Evolutionary conservation across 2,329 filamentous ascomycete genomes (phyloP).

Genomic region (Arthrobotrys megalospora): DNA sequence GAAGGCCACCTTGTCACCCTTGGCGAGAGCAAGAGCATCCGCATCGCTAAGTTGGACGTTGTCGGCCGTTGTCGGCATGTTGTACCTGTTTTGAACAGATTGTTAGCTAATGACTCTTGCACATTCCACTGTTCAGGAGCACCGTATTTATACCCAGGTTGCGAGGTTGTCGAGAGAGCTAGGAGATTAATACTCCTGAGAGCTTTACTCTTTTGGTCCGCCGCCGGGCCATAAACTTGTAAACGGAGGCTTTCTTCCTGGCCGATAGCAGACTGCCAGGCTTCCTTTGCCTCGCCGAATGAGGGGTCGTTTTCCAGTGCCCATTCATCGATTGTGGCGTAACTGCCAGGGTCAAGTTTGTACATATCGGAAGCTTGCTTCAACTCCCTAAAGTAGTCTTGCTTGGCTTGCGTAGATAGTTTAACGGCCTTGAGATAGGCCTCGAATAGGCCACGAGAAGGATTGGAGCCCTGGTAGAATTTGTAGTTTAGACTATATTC

Average conservation of each 20-base stretch:
- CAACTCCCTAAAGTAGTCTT: constrained; percentile 8
- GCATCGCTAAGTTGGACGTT: constrained; percentile 16
- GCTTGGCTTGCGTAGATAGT: neutral
- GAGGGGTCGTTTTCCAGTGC: constrained; percentile 19
- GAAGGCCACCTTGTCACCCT: constrained; percentile 18
- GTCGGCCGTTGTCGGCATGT: constrained; percentile 21
- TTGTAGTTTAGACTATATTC: neutral
- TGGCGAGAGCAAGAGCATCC: constrained; percentile 14
- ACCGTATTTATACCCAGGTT: constrained; percentile 17
- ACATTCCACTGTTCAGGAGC: neutral
- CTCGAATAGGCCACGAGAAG: constrained; percentile 8
- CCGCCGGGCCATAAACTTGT: neutral
- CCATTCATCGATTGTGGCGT: constrained; percentile 37
- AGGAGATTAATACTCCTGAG: constrained; percentile 8
- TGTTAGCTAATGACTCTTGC: neutral
- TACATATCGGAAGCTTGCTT: constrained; percentile 1
- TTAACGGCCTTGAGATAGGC: constrained; percentile 16
- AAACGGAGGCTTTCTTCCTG: constrained; percentile 5
- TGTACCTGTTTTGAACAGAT: constrained; percentile 1
- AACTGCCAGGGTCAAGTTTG: constrained; percentile 8
- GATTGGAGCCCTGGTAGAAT: constrained; percentile 6
- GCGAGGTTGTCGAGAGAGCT: neutral
- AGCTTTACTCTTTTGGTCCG: neutral
- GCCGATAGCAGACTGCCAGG: constrained; percentile 26
- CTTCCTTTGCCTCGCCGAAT: constrained; percentile 13